A percentile compares a stretch with the other conserved stretches of the same genome.
phyloP scores from a whole-genome alignment of 2,329 filamentous ascomycete species.

The Cercospora sp. region DNA sequence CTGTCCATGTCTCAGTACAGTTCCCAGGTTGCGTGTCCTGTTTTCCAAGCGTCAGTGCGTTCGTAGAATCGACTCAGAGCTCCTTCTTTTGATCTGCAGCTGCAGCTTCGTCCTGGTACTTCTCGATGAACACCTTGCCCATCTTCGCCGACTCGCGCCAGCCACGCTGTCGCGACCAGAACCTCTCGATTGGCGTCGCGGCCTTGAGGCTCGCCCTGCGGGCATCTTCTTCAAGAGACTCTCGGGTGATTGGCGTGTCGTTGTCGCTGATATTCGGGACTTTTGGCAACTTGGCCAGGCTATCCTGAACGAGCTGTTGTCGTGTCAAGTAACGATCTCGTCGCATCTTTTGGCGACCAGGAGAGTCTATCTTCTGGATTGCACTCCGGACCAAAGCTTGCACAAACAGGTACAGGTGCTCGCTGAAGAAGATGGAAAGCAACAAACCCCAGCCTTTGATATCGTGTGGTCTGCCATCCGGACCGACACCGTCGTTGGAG shows the following conservation, averaged over 20 bases:
- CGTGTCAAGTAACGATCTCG: constrained; percentile 78
- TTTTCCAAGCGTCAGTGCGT: not conserved
- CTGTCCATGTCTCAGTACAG: not conserved
- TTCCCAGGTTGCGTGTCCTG: not conserved
- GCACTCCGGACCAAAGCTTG: constrained; percentile 71
- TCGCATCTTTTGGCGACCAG: constrained; percentile 80
- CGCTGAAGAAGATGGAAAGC: constrained; percentile 77
- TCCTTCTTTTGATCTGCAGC: constrained; percentile 37
- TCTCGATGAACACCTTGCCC: constrained; percentile 54
- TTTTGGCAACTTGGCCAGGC: constrained; percentile 53
- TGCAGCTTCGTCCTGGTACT: constrained; percentile 32
- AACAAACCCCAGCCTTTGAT: constrained; percentile 81
- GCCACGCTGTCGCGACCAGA: constrained; percentile 54
- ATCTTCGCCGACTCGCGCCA: constrained; percentile 54
- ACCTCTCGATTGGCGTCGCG: constrained; percentile 49
- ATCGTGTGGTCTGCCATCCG: constrained; percentile 64
- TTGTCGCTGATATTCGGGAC: constrained; percentile 51
- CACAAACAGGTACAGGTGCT: constrained; percentile 83
- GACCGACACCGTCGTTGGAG: constrained; percentile 65
- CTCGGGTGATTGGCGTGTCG: constrained; percentile 63
- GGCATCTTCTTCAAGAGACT: constrained; percentile 62
- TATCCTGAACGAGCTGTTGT: constrained; percentile 75
- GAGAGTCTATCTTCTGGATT: constrained; percentile 79
- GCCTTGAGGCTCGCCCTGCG: constrained; percentile 43
- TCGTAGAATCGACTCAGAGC: constrained; percentile 23